Base-by-base conservation (phyloP, 1,139 yeast genomes). In the Yamadazyma sp. region DNA sequence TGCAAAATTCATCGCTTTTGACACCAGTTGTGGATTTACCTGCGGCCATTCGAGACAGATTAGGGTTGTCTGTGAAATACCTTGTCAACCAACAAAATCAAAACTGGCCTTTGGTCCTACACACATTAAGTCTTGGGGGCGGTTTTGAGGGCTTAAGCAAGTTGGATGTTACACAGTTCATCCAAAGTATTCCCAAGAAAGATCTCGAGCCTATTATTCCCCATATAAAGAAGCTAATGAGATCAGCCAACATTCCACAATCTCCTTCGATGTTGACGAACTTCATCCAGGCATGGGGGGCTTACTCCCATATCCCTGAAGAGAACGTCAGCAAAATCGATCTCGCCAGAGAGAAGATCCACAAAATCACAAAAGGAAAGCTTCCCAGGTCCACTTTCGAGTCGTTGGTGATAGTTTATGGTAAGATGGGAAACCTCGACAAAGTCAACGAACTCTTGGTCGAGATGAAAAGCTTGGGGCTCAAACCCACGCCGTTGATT, bases 101-200 rank as follows among this genome's bases (percentile, higher is more conserved):
- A 43, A 68, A 81, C 51, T 84, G 91, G 89, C 60, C 64, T 14
- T 59, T 73, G 25, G 74, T 83, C 3, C 55, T 84, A 4, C 56
- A 65, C 3, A 75, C 72, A 34, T 54, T 84, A 16, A 50, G 54
- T n/a, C 46, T 50, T 6, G 52, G 63, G 4, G 69, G 69, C 1
- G 79, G 81, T 0, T 63, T 83, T 11, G 40, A 45, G 9, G 74
- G 57, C 2, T 43, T 81, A 4, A 40, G 64, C 0, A 45, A 57
- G 2, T 41, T 47, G 4, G 80, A 73, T n/a, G 61, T 78, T 0
- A 56, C 66, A 16, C 47, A 50, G 18, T 64, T 81, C 37, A 53
- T 83, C 0, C 50, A 59, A n/a, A 55, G 53, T 4, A 77, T 78
- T 9, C 83, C 85, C 0, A 54, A 59, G 5, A 43, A 53, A 0